Evolutionary conservation across 2,329 filamentous ascomycete genomes (phyloP).

Genomic region (Penicillium sp.): DNA sequence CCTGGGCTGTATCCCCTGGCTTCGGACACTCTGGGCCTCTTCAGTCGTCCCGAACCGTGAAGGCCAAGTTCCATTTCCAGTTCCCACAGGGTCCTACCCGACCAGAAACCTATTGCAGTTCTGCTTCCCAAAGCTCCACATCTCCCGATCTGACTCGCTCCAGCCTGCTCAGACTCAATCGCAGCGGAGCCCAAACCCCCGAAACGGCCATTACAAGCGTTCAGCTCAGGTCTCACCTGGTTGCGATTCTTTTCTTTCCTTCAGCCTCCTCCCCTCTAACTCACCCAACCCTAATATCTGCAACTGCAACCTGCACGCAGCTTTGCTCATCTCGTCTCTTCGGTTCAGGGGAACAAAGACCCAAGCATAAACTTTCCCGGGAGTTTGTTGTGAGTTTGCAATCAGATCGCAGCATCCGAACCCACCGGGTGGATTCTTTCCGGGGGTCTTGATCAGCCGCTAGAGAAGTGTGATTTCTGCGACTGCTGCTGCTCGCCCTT

Average conservation of each 20-base stretch:
- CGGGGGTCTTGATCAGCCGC: conserved; percentile 25
- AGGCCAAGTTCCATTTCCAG: background rate
- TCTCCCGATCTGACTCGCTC: conserved; percentile 20
- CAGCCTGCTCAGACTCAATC: conserved; percentile 3
- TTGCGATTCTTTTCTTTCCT: background rate
- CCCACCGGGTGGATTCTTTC: conserved; percentile 26
- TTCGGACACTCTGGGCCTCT: background rate
- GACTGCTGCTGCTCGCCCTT: conserved; percentile 5
- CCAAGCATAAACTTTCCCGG: background rate
- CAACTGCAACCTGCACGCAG: too few species aligned
- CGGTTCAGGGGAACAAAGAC: background rate
- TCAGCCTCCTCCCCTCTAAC: background rate
- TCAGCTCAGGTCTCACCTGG: conserved; percentile 6
- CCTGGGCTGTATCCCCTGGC: background rate
- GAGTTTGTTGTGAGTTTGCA: conserved; percentile 8
- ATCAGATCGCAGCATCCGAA: conserved; percentile 14
- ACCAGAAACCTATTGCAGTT: background rate
- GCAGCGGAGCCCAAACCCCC: conserved; percentile 8
- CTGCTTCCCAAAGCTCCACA: conserved; percentile 14
- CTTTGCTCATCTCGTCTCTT: background rate
- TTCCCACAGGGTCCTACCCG: conserved; percentile 8
- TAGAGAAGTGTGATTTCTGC: conserved; percentile 15
- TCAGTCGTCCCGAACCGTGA: background rate
- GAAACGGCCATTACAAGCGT: conserved; percentile 2
- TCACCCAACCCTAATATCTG: too few species aligned